Conservation (phyloP, 257 asterid genomes). For the Plectranthus barbatus region DNA sequence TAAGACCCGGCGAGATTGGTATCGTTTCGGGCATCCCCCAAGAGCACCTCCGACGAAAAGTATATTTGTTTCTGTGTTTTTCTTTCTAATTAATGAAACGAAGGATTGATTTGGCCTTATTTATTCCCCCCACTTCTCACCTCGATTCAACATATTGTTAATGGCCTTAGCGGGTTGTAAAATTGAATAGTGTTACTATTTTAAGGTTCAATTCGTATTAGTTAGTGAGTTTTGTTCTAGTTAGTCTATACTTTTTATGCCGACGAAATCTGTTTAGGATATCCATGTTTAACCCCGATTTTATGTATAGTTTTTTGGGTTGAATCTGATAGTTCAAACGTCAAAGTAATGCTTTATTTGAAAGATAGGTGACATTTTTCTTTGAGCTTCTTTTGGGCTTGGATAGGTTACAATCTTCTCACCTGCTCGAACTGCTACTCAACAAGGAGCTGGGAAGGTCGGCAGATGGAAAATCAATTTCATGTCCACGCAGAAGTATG, state of each 20-base stretch:
- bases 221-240: background rate
- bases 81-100: background rate
- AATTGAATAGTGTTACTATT: background rate
- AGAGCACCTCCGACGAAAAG: constrained; percentile 78
- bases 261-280: background rate
- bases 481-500: constrained; percentile 87
- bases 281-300: background rate
- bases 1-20: constrained; percentile 81
- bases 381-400: constrained; percentile 1
- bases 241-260: background rate
- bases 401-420: constrained; percentile 72
- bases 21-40: constrained; percentile 81
- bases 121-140: background rate
- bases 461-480: constrained; percentile 95
- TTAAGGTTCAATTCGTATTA: too few relatives aligned
- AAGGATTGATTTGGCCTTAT: background rate
- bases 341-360: background rate
- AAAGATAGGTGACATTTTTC: background rate
- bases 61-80: constrained; percentile 10
- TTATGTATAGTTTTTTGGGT: background rate
- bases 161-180: background rate
- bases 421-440: constrained; percentile 95
- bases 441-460: constrained; percentile 97
- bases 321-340: background rate
- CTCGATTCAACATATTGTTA: background rate